Evolutionary conservation across 2,329 filamentous ascomycete species (phyloP).

Genomic region (Elsinoe perseae): DNA sequence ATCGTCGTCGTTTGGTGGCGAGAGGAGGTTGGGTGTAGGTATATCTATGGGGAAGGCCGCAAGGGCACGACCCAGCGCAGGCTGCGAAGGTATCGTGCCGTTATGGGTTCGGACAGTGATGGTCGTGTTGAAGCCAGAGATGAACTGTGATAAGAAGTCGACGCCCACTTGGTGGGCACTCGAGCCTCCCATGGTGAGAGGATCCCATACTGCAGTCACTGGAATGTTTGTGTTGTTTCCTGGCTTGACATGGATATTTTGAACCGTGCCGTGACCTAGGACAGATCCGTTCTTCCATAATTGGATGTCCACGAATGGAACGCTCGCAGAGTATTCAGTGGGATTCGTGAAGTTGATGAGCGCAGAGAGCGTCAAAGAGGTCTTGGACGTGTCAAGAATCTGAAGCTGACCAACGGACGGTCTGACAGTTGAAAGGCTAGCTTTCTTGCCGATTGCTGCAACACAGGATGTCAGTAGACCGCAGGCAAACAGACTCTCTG

Average conservation of each 20-base stretch:
- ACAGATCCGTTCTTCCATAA: constrained; percentile 64
- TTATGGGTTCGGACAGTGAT: constrained; percentile 65
- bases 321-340: constrained; percentile 69
- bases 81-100: constrained; percentile 65
- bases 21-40: constrained; percentile 58
- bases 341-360: constrained; percentile 82
- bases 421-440: constrained; percentile 45
- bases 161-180: constrained; percentile 55
- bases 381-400: constrained; percentile 63
- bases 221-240: constrained; percentile 66
- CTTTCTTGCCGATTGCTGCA: constrained; percentile 32
- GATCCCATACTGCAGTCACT: constrained; percentile 68
- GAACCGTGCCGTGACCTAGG: constrained; percentile 65
- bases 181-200: constrained; percentile 53
- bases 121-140: constrained; percentile 76
- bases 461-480: constrained; percentile 24
- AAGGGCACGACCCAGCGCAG: constrained; percentile 63
- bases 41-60: constrained; percentile 64
- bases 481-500: constrained; percentile 12
- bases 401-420: constrained; percentile 64
- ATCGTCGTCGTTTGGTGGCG: constrained; percentile 24
- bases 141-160: constrained; percentile 72
- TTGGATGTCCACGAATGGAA: constrained; percentile 75
- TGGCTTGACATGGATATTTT: constrained; percentile 54
- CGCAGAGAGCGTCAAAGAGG: constrained; percentile 63